Evolutionary conservation across 2,329 filamentous ascomycete genomes (phyloP), one percentile per base, ranked within the genome.

Genomic region (Diaporthe sp.): DNA sequence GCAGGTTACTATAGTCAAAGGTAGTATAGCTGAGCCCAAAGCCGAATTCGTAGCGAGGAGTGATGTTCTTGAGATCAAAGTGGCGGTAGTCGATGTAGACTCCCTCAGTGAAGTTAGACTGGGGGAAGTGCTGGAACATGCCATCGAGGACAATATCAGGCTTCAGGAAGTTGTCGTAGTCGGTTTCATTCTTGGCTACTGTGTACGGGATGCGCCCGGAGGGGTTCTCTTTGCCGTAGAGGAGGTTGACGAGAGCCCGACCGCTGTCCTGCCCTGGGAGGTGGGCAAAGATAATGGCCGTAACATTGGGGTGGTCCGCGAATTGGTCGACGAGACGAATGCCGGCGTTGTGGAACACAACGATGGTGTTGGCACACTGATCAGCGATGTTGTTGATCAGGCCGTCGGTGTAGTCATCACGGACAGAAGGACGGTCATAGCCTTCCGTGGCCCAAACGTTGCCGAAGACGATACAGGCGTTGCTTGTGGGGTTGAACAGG

Each of bases 361-460:
- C 92, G 25, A 94, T 86, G 1, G 92, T 93, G 77, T 91, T 92
- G 77, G 85, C 86, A 81, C 91, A 94, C 28, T 86, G 85, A 9
- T 85, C 82, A 0, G 92, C 92, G 0, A 94, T 90, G 61, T 89
- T 86, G 1, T 83, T 83, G 61, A 93, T 87, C 0, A 93, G 83
- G 0, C 82, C 83, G 77, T 94, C 91, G 1, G 89, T 92, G 71
- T 90, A 91, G 75, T 93, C 92, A 80, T 96, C 94, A 37, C 88
- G 88, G 55, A 94, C 85, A 7, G 87, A 87, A 0, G 89, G 85
- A 57, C 91, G 88, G 75, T 94, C 88, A 77, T 88, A 93, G 1
- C 93, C 94, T 83, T 98, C 95, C 1, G 93, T 92, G 1, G 93
- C 91, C 82, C 93, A 94, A 8, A 87, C 89, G 80, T 94, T 94